A percentile compares a stretch with the other conserved stretches of the same genome.
phyloP scores from a whole-genome alignment of 2,329 filamentous ascomycete species.

The Exophiala sideris region DNA sequence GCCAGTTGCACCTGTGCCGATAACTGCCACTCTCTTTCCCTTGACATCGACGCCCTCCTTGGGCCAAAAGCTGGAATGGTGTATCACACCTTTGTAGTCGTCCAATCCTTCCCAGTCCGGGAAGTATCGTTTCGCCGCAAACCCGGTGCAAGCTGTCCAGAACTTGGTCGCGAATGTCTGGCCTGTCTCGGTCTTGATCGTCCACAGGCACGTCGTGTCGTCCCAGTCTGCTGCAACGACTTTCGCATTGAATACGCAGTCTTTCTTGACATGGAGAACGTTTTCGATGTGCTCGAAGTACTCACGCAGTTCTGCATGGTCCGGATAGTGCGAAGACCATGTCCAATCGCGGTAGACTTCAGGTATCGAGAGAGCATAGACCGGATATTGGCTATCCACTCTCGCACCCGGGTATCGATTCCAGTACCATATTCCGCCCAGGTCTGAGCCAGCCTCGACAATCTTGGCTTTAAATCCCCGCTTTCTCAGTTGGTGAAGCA shows the following conservation, averaged over 20 bases:
- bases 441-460: conserved; percentile 30
- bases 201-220: conserved; percentile 39
- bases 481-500: conserved; percentile 52
- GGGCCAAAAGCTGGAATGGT: conserved; percentile 62
- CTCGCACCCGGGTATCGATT: conserved; percentile 42
- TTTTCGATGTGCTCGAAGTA: conserved; percentile 19
- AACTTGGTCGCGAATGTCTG: conserved; percentile 16
- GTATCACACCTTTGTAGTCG: conserved; percentile 58
- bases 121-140: conserved; percentile 57
- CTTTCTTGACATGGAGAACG: conserved; percentile 33
- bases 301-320: conserved; percentile 13
- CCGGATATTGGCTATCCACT: conserved; percentile 47
- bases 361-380: conserved; percentile 54
- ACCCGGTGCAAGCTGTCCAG: conserved; percentile 34
- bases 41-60: conserved; percentile 51
- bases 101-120: conserved; percentile 59
- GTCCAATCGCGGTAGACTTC: conserved; percentile 39
- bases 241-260: conserved; percentile 34
- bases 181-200: conserved; percentile 38
- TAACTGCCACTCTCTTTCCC: conserved; percentile 61
- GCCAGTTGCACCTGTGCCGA: conserved; percentile 63
- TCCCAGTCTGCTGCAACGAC: conserved; percentile 41
- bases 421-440: conserved; percentile 15
- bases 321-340: conserved; percentile 21
- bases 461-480: conserved; percentile 48